Conservation (phyloP, 2,329 filamentous ascomycete genomes). For the Torrubiella hemipterigena region DNA sequence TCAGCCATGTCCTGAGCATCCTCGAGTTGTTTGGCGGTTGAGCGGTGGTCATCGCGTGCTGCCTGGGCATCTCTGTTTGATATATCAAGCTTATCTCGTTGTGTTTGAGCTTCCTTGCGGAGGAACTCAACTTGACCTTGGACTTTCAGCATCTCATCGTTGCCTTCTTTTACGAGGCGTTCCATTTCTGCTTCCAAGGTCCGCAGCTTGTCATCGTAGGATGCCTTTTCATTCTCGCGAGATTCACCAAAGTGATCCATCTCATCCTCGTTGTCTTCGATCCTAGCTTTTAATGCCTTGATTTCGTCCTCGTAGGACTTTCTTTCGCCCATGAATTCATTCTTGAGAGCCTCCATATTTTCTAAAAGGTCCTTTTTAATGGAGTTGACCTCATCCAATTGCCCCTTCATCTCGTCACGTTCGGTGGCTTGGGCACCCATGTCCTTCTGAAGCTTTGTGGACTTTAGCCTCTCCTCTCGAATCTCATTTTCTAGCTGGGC, state of each 20-base stretch:
- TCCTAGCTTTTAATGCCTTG: constrained; percentile 58
- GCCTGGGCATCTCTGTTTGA: constrained; percentile 45
- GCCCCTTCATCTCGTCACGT: constrained; percentile 50
- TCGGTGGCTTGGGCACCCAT: constrained; percentile 43
- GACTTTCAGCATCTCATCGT: constrained; percentile 43
- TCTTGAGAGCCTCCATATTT: constrained; percentile 86
- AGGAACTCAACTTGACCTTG: constrained; percentile 53
- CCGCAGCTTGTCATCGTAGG: constrained; percentile 56
- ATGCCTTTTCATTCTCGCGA: constrained; percentile 67
- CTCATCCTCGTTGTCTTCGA: constrained; percentile 88
- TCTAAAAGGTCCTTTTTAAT: constrained; percentile 90
- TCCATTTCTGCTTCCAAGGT: constrained; percentile 62
- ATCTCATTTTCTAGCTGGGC: constrained; percentile 69
- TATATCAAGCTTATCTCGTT: constrained; percentile 47
- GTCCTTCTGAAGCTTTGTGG: constrained; percentile 58
- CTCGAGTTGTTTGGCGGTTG: constrained; percentile 36
- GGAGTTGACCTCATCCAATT: constrained; percentile 75
- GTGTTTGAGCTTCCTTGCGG: constrained; percentile 45
- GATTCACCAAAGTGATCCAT: constrained; percentile 75
- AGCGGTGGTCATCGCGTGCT: constrained; percentile 40
- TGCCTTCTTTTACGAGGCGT: constrained; percentile 42
- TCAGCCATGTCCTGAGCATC: constrained; percentile 38
- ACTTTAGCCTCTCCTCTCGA: constrained; percentile 56
- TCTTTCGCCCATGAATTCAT: constrained; percentile 76
- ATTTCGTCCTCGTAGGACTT: constrained; percentile 74